Base-by-base conservation (phyloP, 768 basidiomycete genomes). In the Phaffia tasmanica region DNA sequence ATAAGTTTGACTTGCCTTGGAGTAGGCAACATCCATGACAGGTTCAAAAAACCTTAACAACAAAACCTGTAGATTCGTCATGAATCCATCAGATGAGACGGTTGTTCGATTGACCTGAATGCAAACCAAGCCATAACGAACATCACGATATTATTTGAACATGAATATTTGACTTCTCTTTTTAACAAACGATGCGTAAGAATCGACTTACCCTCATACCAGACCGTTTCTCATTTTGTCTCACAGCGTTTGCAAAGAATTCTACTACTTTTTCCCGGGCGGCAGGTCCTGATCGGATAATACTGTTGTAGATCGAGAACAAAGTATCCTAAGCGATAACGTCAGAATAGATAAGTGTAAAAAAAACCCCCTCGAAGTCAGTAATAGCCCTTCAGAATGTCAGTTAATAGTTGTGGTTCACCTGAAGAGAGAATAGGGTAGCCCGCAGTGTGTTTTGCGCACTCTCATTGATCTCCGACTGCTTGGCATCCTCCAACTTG, bases 11-110 rank as follows among this genome's bases (percentile, higher is more conserved):
- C 71, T 30, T 66, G 87, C 92, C 82, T 95, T 98, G 53, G 86
- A 83, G 71, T 86, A 97, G 63, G 81, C 83, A 0, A 88, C 85
- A 74, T 98, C 94, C 81, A 98, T 89, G 72, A 97, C 94, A 0
- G 94, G 94, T 71, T 93, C 89, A 32, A 90, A 86, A 72, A 99
- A 87, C 18, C 85, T 83, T 57, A 91, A 80, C 27, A 98, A 76
- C 18, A 95, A 78, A n/a, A 81, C 81, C 71, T 93, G 88, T 42
- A 93, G 73, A 71, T 97, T 98, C 67, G 88, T 81, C 86, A 99
- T 87, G 75, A 91, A 97, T 65, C 88, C 85, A 73, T 99, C 94
- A 0, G 85, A 85, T 1, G 92, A 84, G 15, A 98, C 92, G 0
- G 88, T 89, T 14, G 83, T 81, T 0, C 85, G 83, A 65, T 97